Percentiles rank a stretch among this genome's conserved stretches.
These are phyloP conservation scores for Suillus discolor DNA, from an alignment of 768 basidiomycete genomes.

Conservation along the genomic window DNA sequence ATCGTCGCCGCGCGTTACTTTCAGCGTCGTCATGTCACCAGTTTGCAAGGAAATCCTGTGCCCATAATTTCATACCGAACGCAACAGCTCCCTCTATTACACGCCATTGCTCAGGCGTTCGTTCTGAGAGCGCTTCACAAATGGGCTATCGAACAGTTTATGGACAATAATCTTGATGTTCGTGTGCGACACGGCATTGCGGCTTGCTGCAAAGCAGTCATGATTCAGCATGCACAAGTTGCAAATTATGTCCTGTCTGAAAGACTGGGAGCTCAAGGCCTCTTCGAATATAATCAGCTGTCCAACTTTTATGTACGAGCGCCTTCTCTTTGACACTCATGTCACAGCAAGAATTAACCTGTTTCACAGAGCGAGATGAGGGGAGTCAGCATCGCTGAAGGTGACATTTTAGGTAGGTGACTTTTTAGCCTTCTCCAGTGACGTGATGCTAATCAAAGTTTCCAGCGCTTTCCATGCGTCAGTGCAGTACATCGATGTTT, in stretches of 20 bases:
- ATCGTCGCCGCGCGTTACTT: slow-evolving; percentile 36
- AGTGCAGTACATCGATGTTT: slow-evolving; percentile 9
- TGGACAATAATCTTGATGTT: slow-evolving; percentile 24
- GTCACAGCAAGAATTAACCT: neutral
- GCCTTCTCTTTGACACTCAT: neutral
- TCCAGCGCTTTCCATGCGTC: slow-evolving; percentile 26
- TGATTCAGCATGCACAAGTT: slow-evolving; percentile 24
- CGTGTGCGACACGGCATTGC: slow-evolving; percentile 31
- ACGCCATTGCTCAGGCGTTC: slow-evolving; percentile 35
- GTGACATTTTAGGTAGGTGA: slow-evolving; percentile 42
- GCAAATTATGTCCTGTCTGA: slow-evolving; percentile 29
- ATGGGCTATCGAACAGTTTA: slow-evolving; percentile 29
- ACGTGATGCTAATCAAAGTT: neutral
- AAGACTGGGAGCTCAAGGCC: slow-evolving; percentile 46
- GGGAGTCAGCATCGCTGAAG: slow-evolving; percentile 46
- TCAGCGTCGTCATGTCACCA: slow-evolving; percentile 22
- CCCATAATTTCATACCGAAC: slow-evolving; percentile 44
- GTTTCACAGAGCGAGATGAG: slow-evolving; percentile 37
- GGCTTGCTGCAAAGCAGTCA: slow-evolving; percentile 33
- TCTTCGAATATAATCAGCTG: slow-evolving; percentile 42
- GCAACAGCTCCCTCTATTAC: slow-evolving; percentile 42
- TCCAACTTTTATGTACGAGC: slow-evolving; percentile 32
- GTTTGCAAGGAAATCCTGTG: slow-evolving; percentile 11
- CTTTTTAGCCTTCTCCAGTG: neutral
- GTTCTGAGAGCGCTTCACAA: slow-evolving; percentile 37